Evolutionary conservation across 1,139 yeast species (phyloP), one percentile per base, ranked within the genome.

Genomic region (Sugiyamaella grinbergsii): DNA sequence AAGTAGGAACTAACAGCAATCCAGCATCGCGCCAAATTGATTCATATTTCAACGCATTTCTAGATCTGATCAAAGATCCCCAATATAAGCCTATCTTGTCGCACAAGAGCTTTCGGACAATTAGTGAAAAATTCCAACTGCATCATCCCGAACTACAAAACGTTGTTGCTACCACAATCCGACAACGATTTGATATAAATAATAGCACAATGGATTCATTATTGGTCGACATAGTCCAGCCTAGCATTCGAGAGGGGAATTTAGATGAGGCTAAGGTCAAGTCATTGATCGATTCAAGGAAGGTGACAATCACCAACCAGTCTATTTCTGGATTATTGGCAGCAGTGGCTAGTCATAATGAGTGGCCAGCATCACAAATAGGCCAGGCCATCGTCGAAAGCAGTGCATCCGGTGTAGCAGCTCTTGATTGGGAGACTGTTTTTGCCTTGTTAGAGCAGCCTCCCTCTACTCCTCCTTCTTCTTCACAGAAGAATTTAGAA

Each of bases 361-460:
- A 47, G 6, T 47, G 50, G 50, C 34, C 44, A 2, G 47, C 36
- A 2, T 16, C 34, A 11, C 22, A 34, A 8, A 43, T 43, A 4
- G 47, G 47, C 28, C 36, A 43, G 19, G 47, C 41, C n/a, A 43
- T 43, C 36, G 41, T 20, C 7, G 47, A 43, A 5, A 24, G 20
- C 10, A 11, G 19, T 10, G 36, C 28, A 7, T 7, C 22, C 11
- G 34, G 23, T 15, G 24, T 33, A 11, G 33, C 16, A 15, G 10
- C 45, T 7, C 19, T 43, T n/a, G 41, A 43, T 5, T 43, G 47
- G 52, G 43, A 38, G 10, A 32, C 32, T 26, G 44, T 49, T 11
- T 49, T 44, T 32, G 33, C 52, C 29, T 42, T 49, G 26, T 34
- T 49, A 11, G 49, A 49, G 24, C 43, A 48, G 24, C 47, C 47